Conservation (phyloP, 257 asterid genomes). For the Scutellaria galericulata region DNA sequence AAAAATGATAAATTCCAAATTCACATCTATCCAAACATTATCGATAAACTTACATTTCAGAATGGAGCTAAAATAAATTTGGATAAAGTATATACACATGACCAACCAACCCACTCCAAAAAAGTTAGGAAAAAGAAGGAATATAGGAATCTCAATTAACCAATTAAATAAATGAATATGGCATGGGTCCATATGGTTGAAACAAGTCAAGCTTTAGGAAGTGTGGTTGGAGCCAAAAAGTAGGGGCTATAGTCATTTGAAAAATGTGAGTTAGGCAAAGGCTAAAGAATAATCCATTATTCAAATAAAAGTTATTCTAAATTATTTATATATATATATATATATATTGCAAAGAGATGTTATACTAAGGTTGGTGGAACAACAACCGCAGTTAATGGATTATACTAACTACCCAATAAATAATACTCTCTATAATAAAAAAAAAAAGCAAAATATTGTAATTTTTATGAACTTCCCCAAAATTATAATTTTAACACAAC, state of each 20-base stretch:
- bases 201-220: not conserved
- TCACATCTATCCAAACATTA: too few species aligned
- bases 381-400: not conserved
- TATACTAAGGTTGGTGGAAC: not conserved
- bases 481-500: too few species aligned
- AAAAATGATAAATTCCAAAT: too few species aligned
- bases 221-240: slow-evolving; percentile 10
- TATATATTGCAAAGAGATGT: not conserved
- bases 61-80: too few species aligned
- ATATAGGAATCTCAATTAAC: not conserved
- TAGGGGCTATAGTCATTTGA: not conserved
- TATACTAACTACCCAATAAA: too few species aligned
- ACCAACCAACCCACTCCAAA: not conserved
- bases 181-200: not conserved
- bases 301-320: not conserved
- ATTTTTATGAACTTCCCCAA: too few species aligned
- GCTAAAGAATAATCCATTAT: not conserved
- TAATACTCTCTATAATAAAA: too few species aligned
- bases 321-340: not conserved
- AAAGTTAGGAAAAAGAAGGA: not conserved
- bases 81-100: too few species aligned
- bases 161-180: not conserved
- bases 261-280: not conserved
- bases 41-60: too few species aligned
- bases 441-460: too few species aligned